Percentiles rank a stretch among this genome's conserved stretches.
Conservation (phyloP, 2,329 filamentous ascomycete genomes). For the Fusarium sp. region DNA sequence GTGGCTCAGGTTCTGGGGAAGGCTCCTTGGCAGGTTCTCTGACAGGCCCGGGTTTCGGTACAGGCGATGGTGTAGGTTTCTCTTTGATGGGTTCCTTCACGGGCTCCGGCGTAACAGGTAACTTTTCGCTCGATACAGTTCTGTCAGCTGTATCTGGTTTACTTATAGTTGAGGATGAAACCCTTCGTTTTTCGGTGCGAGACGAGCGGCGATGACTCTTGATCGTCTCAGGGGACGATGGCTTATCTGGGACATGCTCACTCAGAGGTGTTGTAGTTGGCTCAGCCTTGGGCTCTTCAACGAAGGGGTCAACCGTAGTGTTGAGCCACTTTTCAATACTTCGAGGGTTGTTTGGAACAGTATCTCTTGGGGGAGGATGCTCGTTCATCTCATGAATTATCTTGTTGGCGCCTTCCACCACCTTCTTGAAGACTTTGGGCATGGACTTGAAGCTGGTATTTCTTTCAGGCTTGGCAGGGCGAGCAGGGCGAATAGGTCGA, state of each 20-base stretch:
- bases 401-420: slow-evolving; percentile 71
- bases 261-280: slow-evolving; percentile 19
- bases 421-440: slow-evolving; percentile 71
- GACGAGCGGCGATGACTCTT: slow-evolving; percentile 39
- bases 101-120: slow-evolving; percentile 6
- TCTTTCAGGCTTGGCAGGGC: slow-evolving; percentile 57
- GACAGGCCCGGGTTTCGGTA: slow-evolving; percentile 12
- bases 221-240: slow-evolving; percentile 32
- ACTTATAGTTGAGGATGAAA: slow-evolving; percentile 34
- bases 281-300: slow-evolving; percentile 52
- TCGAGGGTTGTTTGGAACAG: slow-evolving; percentile 63
- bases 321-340: slow-evolving; percentile 74
- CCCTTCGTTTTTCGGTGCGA: slow-evolving; percentile 33
- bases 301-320: slow-evolving; percentile 69
- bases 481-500: slow-evolving; percentile 45
- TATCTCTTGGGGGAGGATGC: slow-evolving; percentile 55
- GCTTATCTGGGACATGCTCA: slow-evolving; percentile 17
- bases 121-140: slow-evolving; percentile 3
- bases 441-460: slow-evolving; percentile 67
- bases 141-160: slow-evolving; percentile 29
- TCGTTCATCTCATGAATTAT: slow-evolving; percentile 70
- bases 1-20: slow-evolving; percentile 13
- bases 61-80: slow-evolving; percentile 1
- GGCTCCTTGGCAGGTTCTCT: slow-evolving; percentile 24
- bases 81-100: slow-evolving; percentile 8